Percentiles rank a stretch among this genome's conserved stretches.
Evolutionary conservation across 176 grass and related monocot species (phyloP).

Genomic region (Eragrostis nindensis): DNA sequence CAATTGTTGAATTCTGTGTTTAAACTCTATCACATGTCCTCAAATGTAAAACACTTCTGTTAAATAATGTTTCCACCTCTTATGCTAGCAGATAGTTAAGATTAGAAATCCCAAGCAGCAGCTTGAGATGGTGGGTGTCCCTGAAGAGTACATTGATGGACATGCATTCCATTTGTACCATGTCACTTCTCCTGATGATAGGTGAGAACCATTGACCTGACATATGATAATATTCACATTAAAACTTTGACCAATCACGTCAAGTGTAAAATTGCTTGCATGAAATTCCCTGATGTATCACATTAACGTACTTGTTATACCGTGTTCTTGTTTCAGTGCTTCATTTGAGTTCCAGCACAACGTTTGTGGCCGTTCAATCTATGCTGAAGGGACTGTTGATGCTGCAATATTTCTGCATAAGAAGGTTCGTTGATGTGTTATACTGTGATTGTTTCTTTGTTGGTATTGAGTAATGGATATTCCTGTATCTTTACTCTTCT

Average conservation of each 20-base stretch:
- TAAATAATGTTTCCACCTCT: constrained; percentile 20
- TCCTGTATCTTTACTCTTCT: neutral
- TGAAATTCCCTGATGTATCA: too few species aligned
- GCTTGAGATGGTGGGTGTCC: constrained; percentile 95
- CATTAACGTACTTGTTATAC: too few species aligned
- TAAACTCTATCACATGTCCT: too few species aligned
- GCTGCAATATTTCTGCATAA: constrained; percentile 77
- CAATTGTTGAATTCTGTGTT: neutral
- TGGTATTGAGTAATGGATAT: neutral
- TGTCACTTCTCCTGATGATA: constrained; percentile 84
- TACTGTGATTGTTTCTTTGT: neutral
- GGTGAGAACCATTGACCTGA: constrained; percentile 45
- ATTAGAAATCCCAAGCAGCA: constrained; percentile 76
- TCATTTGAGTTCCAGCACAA: constrained; percentile 99
- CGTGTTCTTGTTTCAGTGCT: constrained; percentile 61
- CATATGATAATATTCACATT: neutral
- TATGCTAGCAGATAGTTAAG: constrained; percentile 64
- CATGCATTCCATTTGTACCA: constrained; percentile 95
- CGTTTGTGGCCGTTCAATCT: constrained; percentile 83
- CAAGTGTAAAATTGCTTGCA: too few species aligned
- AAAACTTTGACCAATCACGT: too few species aligned
- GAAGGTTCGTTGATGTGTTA: constrained; percentile 58
- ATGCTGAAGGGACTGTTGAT: constrained; percentile 81
- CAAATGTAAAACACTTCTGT: neutral
- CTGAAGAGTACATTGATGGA: constrained; percentile 76